phyloP scores from a whole-genome alignment of 1,139 yeast species.

The Keqinozyma sinolaborantium region DNA sequence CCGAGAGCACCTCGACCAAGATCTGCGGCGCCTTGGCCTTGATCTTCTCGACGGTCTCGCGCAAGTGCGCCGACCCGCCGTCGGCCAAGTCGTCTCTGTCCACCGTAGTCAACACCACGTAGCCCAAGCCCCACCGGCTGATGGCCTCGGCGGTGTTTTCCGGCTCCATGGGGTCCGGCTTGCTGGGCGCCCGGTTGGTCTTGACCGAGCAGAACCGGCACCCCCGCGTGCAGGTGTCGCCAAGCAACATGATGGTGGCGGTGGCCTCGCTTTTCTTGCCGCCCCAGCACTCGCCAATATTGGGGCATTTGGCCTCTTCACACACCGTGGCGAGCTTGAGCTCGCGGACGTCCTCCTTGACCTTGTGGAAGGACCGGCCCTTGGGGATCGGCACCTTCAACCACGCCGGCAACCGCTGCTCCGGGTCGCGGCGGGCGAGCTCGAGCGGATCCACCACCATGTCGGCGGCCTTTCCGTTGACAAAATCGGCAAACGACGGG shows the following conservation, averaged over 20 bases:
- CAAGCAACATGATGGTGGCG: conserved; percentile 97
- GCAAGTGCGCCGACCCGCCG: conserved; percentile 91
- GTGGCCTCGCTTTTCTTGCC: conserved; percentile 96
- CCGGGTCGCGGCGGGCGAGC: conserved; percentile 54
- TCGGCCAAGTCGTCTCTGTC: conserved; percentile 94
- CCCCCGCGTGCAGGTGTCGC: conserved; percentile 98
- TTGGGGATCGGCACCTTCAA: conserved; percentile 92
- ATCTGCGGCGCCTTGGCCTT: conserved; percentile 89
- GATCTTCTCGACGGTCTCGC: conserved; percentile 80
- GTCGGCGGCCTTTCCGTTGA: conserved; percentile 73
- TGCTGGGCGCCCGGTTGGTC: conserved; percentile 81
- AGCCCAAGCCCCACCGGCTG: conserved; percentile 97
- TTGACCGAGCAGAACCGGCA: conserved; percentile 97
- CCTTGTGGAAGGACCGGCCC: conserved; percentile 75
- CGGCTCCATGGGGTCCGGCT: conserved; percentile 95
- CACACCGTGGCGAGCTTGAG: conserved; percentile 91
- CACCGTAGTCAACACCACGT: conserved; percentile 95
- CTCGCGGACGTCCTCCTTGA: conserved; percentile 85
- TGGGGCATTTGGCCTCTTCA: conserved; percentile 98
- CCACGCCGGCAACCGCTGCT: conserved; percentile 86
- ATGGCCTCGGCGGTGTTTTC: conserved; percentile 98
- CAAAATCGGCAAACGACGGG: conserved; percentile 91
- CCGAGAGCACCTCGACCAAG: conserved; percentile 88
- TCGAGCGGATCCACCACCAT: conserved; percentile 67
- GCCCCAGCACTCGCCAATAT: conserved; percentile 99